phyloP scores from a whole-genome alignment of 2,329 filamentous ascomycete species.

The Hypoxylon sp. region DNA sequence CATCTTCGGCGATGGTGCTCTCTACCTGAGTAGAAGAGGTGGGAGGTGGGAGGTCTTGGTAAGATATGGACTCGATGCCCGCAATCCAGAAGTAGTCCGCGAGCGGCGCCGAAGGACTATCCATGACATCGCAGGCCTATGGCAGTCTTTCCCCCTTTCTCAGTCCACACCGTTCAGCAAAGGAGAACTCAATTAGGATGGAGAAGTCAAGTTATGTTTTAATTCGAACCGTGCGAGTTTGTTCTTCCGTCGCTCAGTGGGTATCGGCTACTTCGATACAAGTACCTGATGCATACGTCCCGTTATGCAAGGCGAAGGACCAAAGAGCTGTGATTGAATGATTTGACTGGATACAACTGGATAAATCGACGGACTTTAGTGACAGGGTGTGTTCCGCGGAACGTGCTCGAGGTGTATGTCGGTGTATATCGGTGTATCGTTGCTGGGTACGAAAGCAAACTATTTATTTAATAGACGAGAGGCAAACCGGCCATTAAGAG shows the following conservation, averaged over 20 bases:
- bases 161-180: slow-evolving; percentile 20
- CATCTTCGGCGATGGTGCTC: slow-evolving; percentile 74
- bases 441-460: slow-evolving; percentile 37
- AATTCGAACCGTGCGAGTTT: slow-evolving; percentile 38
- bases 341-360: slow-evolving; percentile 34
- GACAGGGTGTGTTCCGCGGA: slow-evolving; percentile 30
- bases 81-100: slow-evolving; percentile 85
- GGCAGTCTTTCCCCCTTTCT: slow-evolving; percentile 40
- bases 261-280: slow-evolving; percentile 39
- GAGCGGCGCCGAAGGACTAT: slow-evolving; percentile 74
- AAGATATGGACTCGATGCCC: slow-evolving; percentile 77
- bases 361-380: slow-evolving; percentile 21
- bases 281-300: slow-evolving; percentile 43
- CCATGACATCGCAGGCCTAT: slow-evolving; percentile 64
- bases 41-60: slow-evolving; percentile 68
- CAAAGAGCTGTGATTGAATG: slow-evolving; percentile 34
- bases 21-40: slow-evolving; percentile 63
- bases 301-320: slow-evolving; percentile 36
- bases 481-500: slow-evolving; percentile 37
- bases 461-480: slow-evolving; percentile 33
- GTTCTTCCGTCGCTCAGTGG: slow-evolving; percentile 42
- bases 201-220: slow-evolving; percentile 29
- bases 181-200: slow-evolving; percentile 31
- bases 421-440: slow-evolving; percentile 28
- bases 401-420: slow-evolving; percentile 35